phyloP scores from a whole-genome alignment of 768 basidiomycete species.

The Tulasnella calospora region DNA sequence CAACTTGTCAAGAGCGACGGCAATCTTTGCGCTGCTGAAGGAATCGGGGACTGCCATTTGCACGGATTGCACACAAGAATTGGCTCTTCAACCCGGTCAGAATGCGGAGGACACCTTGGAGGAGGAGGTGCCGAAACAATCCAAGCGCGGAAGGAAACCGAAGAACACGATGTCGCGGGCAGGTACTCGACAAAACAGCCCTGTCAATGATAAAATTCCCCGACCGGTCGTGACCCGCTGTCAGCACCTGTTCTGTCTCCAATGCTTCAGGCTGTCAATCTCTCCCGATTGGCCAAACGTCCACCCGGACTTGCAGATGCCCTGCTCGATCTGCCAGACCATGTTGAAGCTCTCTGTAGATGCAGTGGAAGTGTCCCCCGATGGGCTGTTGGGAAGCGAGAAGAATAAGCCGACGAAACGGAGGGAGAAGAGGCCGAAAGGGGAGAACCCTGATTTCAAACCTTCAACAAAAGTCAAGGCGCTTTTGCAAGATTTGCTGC shows the following conservation, averaged over 20 bases:
- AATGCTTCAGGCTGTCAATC: slow-evolving; percentile 77
- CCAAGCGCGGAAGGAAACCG: slow-evolving; percentile 45
- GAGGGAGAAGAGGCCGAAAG: slow-evolving; percentile 26
- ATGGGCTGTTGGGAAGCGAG: slow-evolving; percentile 39
- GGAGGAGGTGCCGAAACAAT: slow-evolving; percentile 12
- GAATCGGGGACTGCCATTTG: slow-evolving; percentile 88
- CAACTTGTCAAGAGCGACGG: slow-evolving; percentile 61
- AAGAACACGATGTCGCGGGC: slow-evolving; percentile 50
- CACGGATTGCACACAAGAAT: slow-evolving; percentile 77
- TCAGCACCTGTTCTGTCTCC: slow-evolving; percentile 86
- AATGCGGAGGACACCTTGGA: background rate
- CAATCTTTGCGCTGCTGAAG: slow-evolving; percentile 78
- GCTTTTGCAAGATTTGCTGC: slow-evolving; percentile 71
- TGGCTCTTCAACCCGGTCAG: slow-evolving; percentile 47
- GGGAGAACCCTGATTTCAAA: slow-evolving; percentile 47
- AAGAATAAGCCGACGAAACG: slow-evolving; percentile 28
- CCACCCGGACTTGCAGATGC: slow-evolving; percentile 49
- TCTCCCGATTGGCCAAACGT: slow-evolving; percentile 78
- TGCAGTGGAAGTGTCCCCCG: slow-evolving; percentile 74
- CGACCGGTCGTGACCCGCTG: slow-evolving; percentile 82
- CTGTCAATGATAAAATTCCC: slow-evolving; percentile 41
- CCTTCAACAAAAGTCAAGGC: slow-evolving; percentile 87
- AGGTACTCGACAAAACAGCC: slow-evolving; percentile 70
- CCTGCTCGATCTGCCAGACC: slow-evolving; percentile 75
- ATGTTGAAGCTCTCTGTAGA: slow-evolving; percentile 59